Percentiles rank a stretch among this genome's conserved stretches.
phyloP scores from a whole-genome alignment of 768 basidiomycete genomes.

The Cyclocybe cylindracea region DNA sequence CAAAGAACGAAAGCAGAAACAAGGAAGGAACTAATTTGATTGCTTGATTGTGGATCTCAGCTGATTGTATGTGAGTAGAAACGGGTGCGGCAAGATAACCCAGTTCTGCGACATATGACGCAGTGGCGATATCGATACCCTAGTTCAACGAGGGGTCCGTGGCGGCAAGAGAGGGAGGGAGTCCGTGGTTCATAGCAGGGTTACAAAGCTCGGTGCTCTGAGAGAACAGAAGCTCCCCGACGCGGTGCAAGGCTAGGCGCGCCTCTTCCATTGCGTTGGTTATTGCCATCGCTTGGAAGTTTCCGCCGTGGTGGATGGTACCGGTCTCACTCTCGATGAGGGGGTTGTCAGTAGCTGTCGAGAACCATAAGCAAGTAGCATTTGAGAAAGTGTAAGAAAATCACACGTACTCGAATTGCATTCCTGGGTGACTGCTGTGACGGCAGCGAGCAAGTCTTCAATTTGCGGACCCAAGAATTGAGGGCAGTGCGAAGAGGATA shows the following conservation, averaged over 20 bases:
- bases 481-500: neutral
- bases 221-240: slow-evolving; percentile 1
- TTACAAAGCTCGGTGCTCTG: slow-evolving; percentile 5
- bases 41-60: slow-evolving; percentile 9
- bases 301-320: slow-evolving; percentile 6
- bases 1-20: neutral
- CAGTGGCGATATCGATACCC: slow-evolving; percentile 6
- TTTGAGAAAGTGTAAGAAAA: neutral
- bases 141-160: slow-evolving; percentile 7
- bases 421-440: slow-evolving; percentile 1
- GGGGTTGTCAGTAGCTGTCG: slow-evolving; percentile 6
- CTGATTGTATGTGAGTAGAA: slow-evolving; percentile 7
- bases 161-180: slow-evolving; percentile 4
- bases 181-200: slow-evolving; percentile 6
- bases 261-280: slow-evolving; percentile 5
- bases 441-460: slow-evolving; percentile 1
- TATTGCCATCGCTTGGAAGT: slow-evolving; percentile 8
- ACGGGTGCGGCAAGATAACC: slow-evolving; percentile 8
- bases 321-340: slow-evolving; percentile 5
- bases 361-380: neutral
- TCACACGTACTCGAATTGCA: neutral
- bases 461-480: slow-evolving; percentile 9
- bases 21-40: neutral
- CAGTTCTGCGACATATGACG: slow-evolving; percentile 6
- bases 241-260: slow-evolving; percentile 1